Conservation (phyloP, 306 rosid genomes). For the Dalbergia cochinchinensis region DNA sequence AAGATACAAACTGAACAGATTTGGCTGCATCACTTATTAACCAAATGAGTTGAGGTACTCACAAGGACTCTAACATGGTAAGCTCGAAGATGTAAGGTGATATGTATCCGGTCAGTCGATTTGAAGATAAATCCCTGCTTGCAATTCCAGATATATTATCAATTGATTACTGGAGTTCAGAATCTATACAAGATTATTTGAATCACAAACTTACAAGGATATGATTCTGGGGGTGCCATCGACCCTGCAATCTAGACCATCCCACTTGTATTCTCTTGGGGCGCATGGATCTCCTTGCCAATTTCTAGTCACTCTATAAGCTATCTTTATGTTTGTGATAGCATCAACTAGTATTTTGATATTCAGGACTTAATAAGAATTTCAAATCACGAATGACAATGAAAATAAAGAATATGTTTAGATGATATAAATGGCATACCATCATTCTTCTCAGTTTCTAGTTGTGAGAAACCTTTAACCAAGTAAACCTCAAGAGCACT, state of each 20-base stretch:
- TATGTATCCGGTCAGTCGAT: constrained; percentile 57
- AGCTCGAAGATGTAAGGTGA: constrained; percentile 51
- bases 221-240: constrained; percentile 52
- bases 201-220: constrained; percentile 55
- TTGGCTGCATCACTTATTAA: background rate
- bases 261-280: constrained; percentile 57
- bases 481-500: constrained; percentile 54
- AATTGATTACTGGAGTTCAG: background rate
- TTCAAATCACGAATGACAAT: background rate
- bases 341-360: constrained; percentile 54
- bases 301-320: constrained; percentile 54
- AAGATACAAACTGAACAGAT: background rate
- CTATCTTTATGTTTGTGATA: constrained; percentile 57
- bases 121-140: constrained; percentile 58
- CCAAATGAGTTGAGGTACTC: constrained; percentile 38
- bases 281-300: constrained; percentile 78
- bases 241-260: constrained; percentile 60
- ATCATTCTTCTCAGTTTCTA: constrained; percentile 48
- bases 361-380: background rate
- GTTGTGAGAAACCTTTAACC: constrained; percentile 32
- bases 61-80: constrained; percentile 55
- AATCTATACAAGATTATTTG: background rate
- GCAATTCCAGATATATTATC: constrained; percentile 21
- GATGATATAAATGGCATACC: constrained; percentile 40
- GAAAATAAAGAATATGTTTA: background rate